These are phyloP conservation scores for Tuber indicum DNA, from an alignment of 495 filamentous ascomycete genomes.

Conservation along the genomic window DNA sequence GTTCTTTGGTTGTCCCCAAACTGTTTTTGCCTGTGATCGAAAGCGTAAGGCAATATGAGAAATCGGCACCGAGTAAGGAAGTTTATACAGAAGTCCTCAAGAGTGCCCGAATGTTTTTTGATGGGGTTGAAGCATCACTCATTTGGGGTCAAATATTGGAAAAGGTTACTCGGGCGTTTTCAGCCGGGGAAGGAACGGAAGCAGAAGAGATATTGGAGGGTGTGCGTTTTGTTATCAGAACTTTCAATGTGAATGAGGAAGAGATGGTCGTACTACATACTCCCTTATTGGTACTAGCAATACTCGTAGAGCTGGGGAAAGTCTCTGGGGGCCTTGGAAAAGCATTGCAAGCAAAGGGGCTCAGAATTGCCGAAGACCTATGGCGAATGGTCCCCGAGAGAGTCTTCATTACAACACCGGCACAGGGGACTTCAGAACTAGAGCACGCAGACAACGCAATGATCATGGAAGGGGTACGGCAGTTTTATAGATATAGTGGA, in stretches of 20 bases:
- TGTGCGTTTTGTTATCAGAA: constrained; percentile 70
- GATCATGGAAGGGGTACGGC: constrained; percentile 55
- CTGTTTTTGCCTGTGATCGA: constrained; percentile 82
- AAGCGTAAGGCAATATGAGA: constrained; percentile 66
- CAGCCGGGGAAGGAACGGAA: constrained; percentile 43
- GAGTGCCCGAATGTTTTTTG: constrained; percentile 92
- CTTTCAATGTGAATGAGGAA: constrained; percentile 92
- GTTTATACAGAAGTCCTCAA: constrained; percentile 80
- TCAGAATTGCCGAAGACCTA: constrained; percentile 52
- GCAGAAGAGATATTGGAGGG: constrained; percentile 59
- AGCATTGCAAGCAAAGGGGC: constrained; percentile 42
- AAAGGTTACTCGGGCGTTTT: constrained; percentile 54
- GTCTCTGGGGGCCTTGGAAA: constrained; percentile 34
- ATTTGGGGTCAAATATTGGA: constrained; percentile 79
- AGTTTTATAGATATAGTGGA: constrained; percentile 52
- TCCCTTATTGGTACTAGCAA: constrained; percentile 62
- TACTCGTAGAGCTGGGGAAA: constrained; percentile 55
- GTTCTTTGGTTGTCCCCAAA: constrained; percentile 74
- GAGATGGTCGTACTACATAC: constrained; percentile 88
- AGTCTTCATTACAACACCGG: constrained; percentile 52
- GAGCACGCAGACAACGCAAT: constrained; percentile 38
- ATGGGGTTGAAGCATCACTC: constrained; percentile 86
- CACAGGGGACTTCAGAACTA: constrained; percentile 11
- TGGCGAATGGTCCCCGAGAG: constrained; percentile 64
- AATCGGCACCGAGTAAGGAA: constrained; percentile 51